Evolutionary conservation across 2,329 filamentous ascomycete genomes (phyloP).

Genomic region (Phialemonium atrogriseum): DNA sequence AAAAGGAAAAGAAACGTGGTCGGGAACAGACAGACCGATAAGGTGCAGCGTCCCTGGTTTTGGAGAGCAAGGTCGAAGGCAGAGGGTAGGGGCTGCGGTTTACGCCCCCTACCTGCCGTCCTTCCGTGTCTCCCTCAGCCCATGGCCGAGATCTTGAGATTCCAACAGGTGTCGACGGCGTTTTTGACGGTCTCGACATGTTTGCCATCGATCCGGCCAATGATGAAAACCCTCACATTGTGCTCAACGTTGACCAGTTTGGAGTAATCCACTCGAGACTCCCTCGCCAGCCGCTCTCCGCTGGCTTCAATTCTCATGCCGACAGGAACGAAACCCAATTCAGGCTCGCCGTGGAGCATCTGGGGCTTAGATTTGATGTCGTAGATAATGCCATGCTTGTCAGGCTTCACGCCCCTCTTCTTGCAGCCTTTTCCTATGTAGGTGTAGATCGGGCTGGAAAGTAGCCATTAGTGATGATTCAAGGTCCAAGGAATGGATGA

Average conservation of each 20-base stretch:
- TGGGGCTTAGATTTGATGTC: constrained; percentile 23
- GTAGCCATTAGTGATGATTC: constrained; percentile 6
- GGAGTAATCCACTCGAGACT: constrained; percentile 50
- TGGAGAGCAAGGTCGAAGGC: no score
- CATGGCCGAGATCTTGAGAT: constrained; percentile 35
- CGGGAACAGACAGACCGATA: no score
- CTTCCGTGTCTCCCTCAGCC: no score
- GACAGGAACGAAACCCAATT: constrained; percentile 39
- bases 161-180: constrained; percentile 43
- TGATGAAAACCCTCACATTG: constrained; percentile 48
- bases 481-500: background rate
- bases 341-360: constrained; percentile 31
- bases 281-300: constrained; percentile 33
- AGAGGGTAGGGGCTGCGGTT: no score
- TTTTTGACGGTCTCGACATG: constrained; percentile 32
- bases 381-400: constrained; percentile 46
- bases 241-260: constrained; percentile 49
- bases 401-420: constrained; percentile 43
- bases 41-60: no score
- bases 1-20: no score
- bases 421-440: constrained; percentile 44
- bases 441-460: constrained; percentile 42
- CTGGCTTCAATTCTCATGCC: constrained; percentile 31
- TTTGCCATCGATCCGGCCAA: constrained; percentile 34
- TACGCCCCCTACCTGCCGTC: no score